Evolutionary conservation across 1,139 yeast genomes (phyloP).

Genomic region (Kurtzmaniella quercitrusa): DNA sequence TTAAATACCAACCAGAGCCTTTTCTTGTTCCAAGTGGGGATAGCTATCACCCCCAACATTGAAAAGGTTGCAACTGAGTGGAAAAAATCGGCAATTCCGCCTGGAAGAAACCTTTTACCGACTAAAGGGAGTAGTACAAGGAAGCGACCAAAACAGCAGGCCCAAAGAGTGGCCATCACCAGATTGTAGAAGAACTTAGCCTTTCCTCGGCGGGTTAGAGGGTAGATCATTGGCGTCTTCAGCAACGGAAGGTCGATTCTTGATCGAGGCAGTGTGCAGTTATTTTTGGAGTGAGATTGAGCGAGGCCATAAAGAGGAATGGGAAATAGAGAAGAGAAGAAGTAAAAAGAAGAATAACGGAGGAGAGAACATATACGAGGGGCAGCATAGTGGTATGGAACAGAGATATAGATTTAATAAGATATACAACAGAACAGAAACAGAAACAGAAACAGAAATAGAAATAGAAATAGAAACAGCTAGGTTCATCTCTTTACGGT

Average conservation of each 20-base stretch:
- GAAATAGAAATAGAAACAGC: too few relatives aligned
- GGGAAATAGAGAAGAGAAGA: background rate
- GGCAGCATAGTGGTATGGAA: too few relatives aligned
- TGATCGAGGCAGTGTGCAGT: background rate
- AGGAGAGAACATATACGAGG: too few relatives aligned
- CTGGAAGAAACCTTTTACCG: conserved; percentile 59
- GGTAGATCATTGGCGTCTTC: conserved; percentile 20
- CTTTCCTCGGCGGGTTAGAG: conserved; percentile 28
- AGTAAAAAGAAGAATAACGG: too few relatives aligned
- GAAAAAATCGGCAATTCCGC: conserved; percentile 66
- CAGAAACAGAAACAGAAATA: too few relatives aligned
- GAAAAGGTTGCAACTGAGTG: conserved; percentile 40
- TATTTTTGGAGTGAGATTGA: background rate
- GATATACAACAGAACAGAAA: too few relatives aligned
- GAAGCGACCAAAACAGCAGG: conserved; percentile 49
- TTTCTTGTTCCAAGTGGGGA: conserved; percentile 14
- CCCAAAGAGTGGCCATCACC: conserved; percentile 44
- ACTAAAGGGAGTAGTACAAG: conserved; percentile 54
- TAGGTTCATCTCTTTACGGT: too few relatives aligned
- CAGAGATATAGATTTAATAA: too few relatives aligned
- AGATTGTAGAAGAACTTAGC: conserved; percentile 33
- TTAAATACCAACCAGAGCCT: conserved; percentile 29
- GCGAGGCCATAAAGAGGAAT: background rate
- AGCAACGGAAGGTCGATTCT: background rate
- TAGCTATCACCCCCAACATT: conserved; percentile 22